Percentiles rank a stretch among this genome's conserved stretches.
phyloP scores from a whole-genome alignment of 345 rosid genomes.

The Gossypium stocksii region DNA sequence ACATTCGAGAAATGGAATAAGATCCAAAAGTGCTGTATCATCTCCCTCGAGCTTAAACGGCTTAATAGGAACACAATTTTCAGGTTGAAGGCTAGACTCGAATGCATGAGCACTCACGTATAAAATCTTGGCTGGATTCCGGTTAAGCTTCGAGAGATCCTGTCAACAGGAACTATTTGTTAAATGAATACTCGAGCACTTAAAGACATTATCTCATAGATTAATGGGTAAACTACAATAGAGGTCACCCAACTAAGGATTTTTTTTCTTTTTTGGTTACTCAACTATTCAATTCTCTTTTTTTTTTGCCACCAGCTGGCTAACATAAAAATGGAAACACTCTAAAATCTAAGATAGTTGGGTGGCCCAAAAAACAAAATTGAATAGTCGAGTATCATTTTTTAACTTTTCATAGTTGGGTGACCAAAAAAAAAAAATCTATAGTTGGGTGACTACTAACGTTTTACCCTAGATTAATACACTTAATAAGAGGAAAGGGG shows the following conservation, averaged over 20 bases:
- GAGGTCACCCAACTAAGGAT: no score
- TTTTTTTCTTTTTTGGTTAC: no score
- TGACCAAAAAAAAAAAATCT: no score
- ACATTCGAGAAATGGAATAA: slow-evolving; percentile 98
- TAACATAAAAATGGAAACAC: no score
- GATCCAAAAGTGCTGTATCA: slow-evolving; percentile 86
- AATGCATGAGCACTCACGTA: slow-evolving; percentile 81
- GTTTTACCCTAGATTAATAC: background rate
- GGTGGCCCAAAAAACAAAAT: no score
- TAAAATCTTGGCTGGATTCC: slow-evolving; percentile 73
- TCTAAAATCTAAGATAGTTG: no score
- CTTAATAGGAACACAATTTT: slow-evolving; percentile 71
- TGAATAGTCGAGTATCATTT: no score
- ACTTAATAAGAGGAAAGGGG: background rate
- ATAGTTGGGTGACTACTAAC: no score
- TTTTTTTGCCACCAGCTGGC: no score
- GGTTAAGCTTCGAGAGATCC: slow-evolving; percentile 94
- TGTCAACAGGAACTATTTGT: slow-evolving; percentile 29
- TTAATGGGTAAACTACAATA: no score
- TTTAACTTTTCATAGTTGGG: no score
- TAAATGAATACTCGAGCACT: background rate
- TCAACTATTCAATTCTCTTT: no score
- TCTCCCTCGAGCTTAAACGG: slow-evolving; percentile 71
- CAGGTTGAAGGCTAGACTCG: slow-evolving; percentile 87
- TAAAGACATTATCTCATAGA: background rate